Percentiles rank a stretch among this genome's conserved stretches.
These are phyloP conservation scores for Beauveria varroae DNA, from an alignment of 2,329 filamentous ascomycete genomes.

Conservation along the genomic window DNA sequence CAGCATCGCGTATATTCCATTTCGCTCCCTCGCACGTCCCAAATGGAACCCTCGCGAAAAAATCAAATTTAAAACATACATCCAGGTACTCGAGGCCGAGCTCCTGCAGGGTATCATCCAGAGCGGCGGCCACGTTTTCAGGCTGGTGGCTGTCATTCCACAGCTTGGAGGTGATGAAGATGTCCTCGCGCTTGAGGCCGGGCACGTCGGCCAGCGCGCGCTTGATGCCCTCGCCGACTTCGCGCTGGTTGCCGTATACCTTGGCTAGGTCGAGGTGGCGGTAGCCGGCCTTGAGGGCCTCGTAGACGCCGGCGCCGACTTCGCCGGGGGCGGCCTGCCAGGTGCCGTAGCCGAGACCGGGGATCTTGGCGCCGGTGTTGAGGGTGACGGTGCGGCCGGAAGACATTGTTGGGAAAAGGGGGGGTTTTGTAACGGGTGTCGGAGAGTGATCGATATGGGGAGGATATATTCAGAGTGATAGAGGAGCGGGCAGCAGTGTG, in stretches of 20 bases:
- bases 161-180: constrained; percentile 63
- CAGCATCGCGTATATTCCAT: background rate
- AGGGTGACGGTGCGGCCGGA: constrained; percentile 44
- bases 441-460: background rate
- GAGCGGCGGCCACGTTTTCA: constrained; percentile 47
- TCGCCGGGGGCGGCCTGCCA: constrained; percentile 62
- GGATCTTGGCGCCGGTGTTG: constrained; percentile 55
- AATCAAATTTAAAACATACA: constrained; percentile 20
- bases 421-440: background rate
- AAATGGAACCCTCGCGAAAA: background rate
- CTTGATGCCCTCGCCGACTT: constrained; percentile 50
- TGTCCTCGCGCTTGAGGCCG: constrained; percentile 45
- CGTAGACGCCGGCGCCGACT: constrained; percentile 56
- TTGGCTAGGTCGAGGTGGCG: constrained; percentile 50
- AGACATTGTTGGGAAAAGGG: constrained; percentile 51
- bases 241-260: constrained; percentile 57
- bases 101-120: constrained; percentile 48
- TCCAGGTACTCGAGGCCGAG: constrained; percentile 52
- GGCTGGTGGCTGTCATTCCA: constrained; percentile 54
- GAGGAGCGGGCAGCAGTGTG: no score
- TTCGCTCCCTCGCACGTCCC: background rate
- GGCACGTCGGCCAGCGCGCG: constrained; percentile 37
- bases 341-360: constrained; percentile 47
- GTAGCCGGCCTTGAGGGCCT: constrained; percentile 56
- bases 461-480: no score